These are phyloP conservation scores for Trichoderma cornu-damae DNA, from an alignment of 2,329 filamentous ascomycete genomes.

Conservation along the genomic window DNA sequence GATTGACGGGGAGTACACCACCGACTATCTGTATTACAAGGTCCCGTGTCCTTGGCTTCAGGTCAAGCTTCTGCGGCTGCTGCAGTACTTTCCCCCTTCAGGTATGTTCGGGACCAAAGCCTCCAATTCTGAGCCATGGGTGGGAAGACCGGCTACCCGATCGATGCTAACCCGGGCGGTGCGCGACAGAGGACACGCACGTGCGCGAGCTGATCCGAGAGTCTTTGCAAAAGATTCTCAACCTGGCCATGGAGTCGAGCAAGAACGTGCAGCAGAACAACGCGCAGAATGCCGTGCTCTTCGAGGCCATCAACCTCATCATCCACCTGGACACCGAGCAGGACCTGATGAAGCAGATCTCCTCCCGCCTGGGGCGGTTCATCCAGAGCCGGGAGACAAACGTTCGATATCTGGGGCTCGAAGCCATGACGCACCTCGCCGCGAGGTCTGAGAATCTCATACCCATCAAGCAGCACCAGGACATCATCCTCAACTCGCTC, in stretches of 20 bases:
- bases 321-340: constrained; percentile 97
- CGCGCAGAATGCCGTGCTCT: constrained; percentile 93
- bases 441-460: constrained; percentile 90
- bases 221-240: constrained; percentile 84
- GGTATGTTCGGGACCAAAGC: constrained; percentile 46
- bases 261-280: constrained; percentile 99
- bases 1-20: constrained; percentile 81
- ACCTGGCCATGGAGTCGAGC: constrained; percentile 84
- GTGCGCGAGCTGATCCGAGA: constrained; percentile 88
- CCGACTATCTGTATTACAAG: constrained; percentile 97
- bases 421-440: constrained; percentile 97
- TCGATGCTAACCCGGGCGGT: not conserved
- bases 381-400: constrained; percentile 97
- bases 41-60: constrained; percentile 99
- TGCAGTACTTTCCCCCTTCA: constrained; percentile 95
- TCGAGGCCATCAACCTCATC: constrained; percentile 97
- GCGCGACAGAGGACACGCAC: constrained; percentile 79
- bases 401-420: constrained; percentile 88
- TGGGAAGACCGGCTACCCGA: too few relatives aligned
- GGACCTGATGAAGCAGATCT: constrained; percentile 93
- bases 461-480: constrained; percentile 96
- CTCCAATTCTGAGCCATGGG: not conserved
- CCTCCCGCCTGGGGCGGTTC: constrained; percentile 82
- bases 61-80: constrained; percentile 82
- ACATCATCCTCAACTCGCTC: constrained; percentile 88